These are phyloP conservation scores for Acanthamoeba healyi DNA, from an alignment of 208 protist species.

Conservation along the genomic window DNA sequence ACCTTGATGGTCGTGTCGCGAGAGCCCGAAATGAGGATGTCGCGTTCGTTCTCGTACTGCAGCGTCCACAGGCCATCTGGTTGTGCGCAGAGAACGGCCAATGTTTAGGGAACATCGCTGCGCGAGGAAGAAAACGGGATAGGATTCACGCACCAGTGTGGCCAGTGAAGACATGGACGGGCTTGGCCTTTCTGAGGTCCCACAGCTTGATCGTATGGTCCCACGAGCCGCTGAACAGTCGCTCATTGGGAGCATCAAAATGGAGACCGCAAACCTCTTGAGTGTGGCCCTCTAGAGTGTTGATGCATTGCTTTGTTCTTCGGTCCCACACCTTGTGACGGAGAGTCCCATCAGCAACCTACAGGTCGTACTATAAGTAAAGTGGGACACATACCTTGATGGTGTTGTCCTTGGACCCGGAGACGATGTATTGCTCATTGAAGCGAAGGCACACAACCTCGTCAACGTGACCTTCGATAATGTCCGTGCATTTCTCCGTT, in stretches of 20 bases:
- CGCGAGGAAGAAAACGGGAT: background rate
- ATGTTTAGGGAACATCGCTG: too few species aligned
- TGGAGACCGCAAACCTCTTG: constrained; percentile 47
- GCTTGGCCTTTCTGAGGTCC: constrained; percentile 33
- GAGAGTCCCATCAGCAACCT: too few species aligned
- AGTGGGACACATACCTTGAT: constrained; percentile 25
- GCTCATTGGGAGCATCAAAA: background rate
- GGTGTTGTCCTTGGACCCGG: constrained; percentile 60
- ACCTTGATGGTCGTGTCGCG: constrained; percentile 69
- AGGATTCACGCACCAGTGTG: background rate
- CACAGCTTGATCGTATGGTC: constrained; percentile 72
- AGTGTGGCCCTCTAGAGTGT: constrained; percentile 53
- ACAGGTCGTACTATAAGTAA: background rate
- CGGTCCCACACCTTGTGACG: constrained; percentile 15
- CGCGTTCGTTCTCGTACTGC: constrained; percentile 54
- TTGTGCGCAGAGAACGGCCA: too few species aligned
- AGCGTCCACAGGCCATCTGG: constrained; percentile 50
- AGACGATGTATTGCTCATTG: constrained; percentile 54
- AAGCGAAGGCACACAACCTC: constrained; percentile 59
- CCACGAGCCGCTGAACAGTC: constrained; percentile 64
- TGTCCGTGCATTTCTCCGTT: constrained; percentile 51
- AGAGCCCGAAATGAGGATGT: constrained; percentile 60
- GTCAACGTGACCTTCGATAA: constrained; percentile 43
- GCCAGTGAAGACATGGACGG: constrained; percentile 31
- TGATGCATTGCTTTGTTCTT: constrained; percentile 27